Evolutionary conservation across 2,329 filamentous ascomycete genomes (phyloP).

Genomic region (Trichoderma sp.): DNA sequence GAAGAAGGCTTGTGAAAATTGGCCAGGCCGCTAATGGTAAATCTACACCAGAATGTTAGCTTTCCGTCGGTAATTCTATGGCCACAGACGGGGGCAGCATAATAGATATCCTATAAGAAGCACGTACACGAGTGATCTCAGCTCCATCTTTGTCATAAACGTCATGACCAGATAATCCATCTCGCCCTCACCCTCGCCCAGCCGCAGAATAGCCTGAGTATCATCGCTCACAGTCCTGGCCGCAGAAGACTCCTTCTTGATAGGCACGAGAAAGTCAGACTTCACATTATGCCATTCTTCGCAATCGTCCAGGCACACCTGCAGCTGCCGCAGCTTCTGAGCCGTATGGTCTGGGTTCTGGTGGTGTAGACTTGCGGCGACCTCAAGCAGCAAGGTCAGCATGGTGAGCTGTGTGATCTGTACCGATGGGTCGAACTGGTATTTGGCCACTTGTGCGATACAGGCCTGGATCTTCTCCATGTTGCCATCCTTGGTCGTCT

Average conservation of each 20-base stretch:
- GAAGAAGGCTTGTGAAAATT: constrained; percentile 39
- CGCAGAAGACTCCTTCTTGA: constrained; percentile 50
- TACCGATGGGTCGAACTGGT: constrained; percentile 64
- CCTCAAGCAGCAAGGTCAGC: constrained; percentile 65
- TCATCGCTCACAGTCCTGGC: constrained; percentile 55
- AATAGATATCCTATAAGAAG: not conserved
- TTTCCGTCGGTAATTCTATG: not conserved
- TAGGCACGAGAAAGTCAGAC: constrained; percentile 53
- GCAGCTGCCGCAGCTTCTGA: constrained; percentile 61
- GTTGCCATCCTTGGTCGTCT: constrained; percentile 61
- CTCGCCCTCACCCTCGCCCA: constrained; percentile 44
- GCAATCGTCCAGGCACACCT: constrained; percentile 59
- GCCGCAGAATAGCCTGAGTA: constrained; percentile 53
- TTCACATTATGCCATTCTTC: constrained; percentile 49
- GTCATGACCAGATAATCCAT: constrained; percentile 59
- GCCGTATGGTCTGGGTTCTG: constrained; percentile 56
- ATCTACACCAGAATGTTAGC: constrained; percentile 39
- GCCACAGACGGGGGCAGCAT: not conserved
- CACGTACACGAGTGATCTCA: constrained; percentile 54
- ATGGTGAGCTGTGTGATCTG: constrained; percentile 65
- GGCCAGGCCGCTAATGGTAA: constrained; percentile 54
- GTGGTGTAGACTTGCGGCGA: constrained; percentile 66
- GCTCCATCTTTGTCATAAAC: constrained; percentile 59
- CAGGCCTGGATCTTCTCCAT: constrained; percentile 70
- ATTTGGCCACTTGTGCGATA: constrained; percentile 69